phyloP scores from a whole-genome alignment of 345 rosid genomes.

The Citrus mangshanensis region DNA sequence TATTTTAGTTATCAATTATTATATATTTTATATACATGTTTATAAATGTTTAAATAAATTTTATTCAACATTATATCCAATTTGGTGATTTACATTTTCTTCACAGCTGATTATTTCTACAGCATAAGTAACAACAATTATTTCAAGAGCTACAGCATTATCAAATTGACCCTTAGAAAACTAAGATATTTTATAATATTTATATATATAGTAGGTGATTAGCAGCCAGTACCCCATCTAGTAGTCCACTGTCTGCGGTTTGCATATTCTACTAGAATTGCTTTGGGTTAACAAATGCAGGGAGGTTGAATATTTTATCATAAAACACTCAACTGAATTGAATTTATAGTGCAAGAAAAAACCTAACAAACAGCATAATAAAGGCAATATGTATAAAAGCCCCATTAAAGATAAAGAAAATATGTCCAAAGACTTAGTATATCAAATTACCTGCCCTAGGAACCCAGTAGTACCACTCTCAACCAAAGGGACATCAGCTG shows the following conservation, averaged over 20 bases:
- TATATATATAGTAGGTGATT: background rate
- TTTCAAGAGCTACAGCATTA: too few species aligned
- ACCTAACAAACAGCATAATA: background rate
- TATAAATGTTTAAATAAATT: too few species aligned
- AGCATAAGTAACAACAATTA: too few species aligned
- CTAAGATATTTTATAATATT: background rate
- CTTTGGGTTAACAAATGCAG: background rate
- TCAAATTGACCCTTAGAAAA: background rate
- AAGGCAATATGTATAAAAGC: background rate
- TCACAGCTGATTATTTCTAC: too few species aligned
- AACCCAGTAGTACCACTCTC: slow-evolving; percentile 99
- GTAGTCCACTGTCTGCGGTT: background rate
- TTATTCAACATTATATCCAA: too few species aligned
- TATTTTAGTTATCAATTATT: too few species aligned
- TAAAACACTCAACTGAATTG: background rate
- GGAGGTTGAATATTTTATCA: background rate
- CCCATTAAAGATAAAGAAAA: background rate
- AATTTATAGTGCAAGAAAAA: background rate
- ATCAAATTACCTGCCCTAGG: slow-evolving; percentile 80
- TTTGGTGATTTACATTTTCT: too few species aligned
- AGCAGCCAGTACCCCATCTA: slow-evolving; percentile 1
- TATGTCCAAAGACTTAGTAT: background rate
- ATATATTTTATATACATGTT: too few species aligned
- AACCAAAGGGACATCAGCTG: slow-evolving; percentile 91
- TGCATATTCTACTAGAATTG: background rate